Conservation (phyloP, 257 asterid species). For the Solanum medicagineum region DNA sequence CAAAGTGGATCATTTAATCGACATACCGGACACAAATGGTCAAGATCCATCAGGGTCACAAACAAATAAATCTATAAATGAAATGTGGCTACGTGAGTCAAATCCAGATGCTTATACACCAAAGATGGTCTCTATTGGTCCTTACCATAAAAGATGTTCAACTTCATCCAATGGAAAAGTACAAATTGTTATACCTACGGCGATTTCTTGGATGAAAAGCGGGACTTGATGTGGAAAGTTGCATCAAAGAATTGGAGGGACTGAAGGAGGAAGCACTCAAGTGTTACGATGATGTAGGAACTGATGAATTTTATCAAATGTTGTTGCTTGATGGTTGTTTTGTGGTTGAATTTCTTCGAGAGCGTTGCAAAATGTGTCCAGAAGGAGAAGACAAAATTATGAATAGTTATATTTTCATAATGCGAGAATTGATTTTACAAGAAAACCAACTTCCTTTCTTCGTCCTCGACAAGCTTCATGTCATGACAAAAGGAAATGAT, state of each 20-base stretch:
- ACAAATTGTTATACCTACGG: not conserved
- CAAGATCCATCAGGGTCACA: too few relatives aligned
- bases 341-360: not conserved
- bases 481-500: not conserved
- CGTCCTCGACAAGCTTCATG: not conserved
- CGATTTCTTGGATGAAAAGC: fast-evolving
- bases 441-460: not conserved
- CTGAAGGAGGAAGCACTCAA: not conserved
- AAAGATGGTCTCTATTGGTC: slow-evolving; percentile 7
- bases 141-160: not conserved
- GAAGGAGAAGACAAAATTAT: not conserved
- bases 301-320: not conserved
- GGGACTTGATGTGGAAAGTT: not conserved
- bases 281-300: not conserved
- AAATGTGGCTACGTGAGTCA: not conserved
- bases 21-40: not conserved
- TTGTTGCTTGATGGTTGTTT: slow-evolving; percentile 9
- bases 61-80: fast-evolving
- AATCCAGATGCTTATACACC: slow-evolving; percentile 4
- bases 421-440: not conserved
- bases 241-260: not conserved
- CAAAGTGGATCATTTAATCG: not conserved
- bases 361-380: not conserved
- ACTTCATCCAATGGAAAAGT: not conserved
- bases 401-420: not conserved